Percentiles rank a stretch among this genome's conserved stretches.
These are phyloP conservation scores for Cucumis variabilis DNA, from an alignment of 331 rosid genomes.

Conservation along the genomic window DNA sequence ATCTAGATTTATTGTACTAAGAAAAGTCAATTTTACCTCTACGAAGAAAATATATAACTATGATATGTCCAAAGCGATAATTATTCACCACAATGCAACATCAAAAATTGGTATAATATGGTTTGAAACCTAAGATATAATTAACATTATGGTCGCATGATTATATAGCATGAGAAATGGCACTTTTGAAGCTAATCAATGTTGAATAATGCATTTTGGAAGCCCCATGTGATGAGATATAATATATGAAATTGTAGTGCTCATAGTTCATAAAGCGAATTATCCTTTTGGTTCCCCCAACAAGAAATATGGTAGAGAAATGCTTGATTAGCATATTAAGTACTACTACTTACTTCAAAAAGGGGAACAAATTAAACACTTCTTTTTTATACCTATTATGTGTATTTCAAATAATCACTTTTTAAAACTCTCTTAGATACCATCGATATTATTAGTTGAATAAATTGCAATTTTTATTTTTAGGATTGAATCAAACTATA, in stretches of 20 bases:
- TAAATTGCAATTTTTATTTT: too few species aligned
- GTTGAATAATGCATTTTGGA: not conserved
- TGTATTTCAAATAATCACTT: too few species aligned
- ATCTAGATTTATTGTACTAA: too few species aligned
- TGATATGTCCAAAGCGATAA: not conserved
- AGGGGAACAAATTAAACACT: not conserved
- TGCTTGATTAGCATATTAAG: not conserved
- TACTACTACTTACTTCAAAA: not conserved
- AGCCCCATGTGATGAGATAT: not conserved
- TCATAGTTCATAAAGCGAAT: not conserved
- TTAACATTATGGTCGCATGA: not conserved
- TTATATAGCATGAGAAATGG: conserved; percentile 6
- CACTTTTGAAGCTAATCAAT: not conserved
- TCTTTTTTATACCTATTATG: not conserved
- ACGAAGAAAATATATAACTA: too few species aligned
- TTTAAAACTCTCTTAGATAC: too few species aligned
- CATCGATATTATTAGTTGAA: not conserved
- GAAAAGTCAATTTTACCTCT: too few species aligned
- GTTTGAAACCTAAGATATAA: not conserved
- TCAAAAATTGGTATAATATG: not conserved
- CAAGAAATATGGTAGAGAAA: not conserved
- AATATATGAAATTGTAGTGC: not conserved
- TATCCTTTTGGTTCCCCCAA: conserved; percentile 17
- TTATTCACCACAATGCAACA: not conserved
- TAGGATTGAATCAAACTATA: too few species aligned